Evolutionary conservation across 2,329 filamentous ascomycete genomes (phyloP).

Genomic region (Tolypocladium guangdongense): DNA sequence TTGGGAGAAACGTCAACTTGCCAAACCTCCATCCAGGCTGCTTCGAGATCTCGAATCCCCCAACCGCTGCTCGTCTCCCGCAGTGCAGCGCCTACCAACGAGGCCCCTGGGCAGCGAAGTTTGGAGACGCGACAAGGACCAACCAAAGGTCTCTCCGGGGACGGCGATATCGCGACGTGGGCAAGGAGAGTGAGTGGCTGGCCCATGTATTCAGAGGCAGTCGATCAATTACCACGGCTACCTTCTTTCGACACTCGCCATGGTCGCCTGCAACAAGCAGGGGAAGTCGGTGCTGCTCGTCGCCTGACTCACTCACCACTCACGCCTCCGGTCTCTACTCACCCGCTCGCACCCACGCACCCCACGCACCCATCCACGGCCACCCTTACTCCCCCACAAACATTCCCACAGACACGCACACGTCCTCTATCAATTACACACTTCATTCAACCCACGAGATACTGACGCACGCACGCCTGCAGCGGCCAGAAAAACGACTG

Average conservation of each 20-base stretch:
- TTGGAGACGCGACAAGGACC: background rate
- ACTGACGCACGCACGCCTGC: background rate
- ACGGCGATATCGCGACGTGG: background rate
- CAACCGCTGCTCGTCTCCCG: background rate
- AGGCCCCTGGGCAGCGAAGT: background rate
- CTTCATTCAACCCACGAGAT: too few relatives aligned
- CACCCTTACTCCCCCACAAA: too few relatives aligned
- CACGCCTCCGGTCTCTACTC: background rate
- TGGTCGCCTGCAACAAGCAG: background rate
- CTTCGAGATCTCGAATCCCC: background rate
- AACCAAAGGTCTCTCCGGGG: too few relatives aligned
- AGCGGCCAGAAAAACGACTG: background rate
- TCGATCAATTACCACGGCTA: background rate
- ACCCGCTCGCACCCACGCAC: background rate
- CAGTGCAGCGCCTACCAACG: background rate
- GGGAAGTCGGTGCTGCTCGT: background rate
- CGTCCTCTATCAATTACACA: too few relatives aligned
- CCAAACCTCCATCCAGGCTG: background rate
- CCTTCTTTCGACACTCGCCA: background rate
- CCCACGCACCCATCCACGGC: background rate
- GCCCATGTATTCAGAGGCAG: background rate
- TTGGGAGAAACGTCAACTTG: background rate
- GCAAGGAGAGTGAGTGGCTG: background rate
- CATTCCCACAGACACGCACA: too few relatives aligned
- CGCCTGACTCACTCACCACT: background rate